Evolutionary conservation across 768 basidiomycete species (phyloP).

Genomic region (Solioccasus polychromus): DNA sequence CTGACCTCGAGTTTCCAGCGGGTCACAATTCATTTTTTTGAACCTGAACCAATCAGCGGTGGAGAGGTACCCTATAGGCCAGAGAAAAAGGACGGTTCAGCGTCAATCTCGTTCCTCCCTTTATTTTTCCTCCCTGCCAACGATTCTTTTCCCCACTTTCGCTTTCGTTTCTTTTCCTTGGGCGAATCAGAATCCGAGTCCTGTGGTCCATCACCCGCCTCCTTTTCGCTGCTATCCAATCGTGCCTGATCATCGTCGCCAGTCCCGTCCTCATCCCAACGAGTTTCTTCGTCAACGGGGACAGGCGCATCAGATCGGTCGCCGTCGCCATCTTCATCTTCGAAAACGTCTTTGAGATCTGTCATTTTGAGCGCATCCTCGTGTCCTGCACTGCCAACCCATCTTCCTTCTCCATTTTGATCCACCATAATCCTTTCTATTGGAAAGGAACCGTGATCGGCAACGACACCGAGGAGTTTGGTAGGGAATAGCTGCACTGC

Average conservation of each 20-base stretch:
- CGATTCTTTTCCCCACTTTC: constrained; percentile 51
- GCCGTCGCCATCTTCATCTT: constrained; percentile 31
- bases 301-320: constrained; percentile 24
- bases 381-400: constrained; percentile 93
- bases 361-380: constrained; percentile 85
- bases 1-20: no score
- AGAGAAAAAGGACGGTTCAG: constrained; percentile 64
- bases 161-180: constrained; percentile 51
- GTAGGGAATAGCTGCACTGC: constrained; percentile 87
- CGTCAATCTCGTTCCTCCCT: constrained; percentile 56
- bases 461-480: constrained; percentile 85
- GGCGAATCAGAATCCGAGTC: constrained; percentile 30
- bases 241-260: constrained; percentile 10
- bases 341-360: constrained; percentile 75
- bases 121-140: constrained; percentile 52
- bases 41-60: no score
- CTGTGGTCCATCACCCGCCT: constrained; percentile 22
- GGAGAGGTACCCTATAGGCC: constrained; percentile 43
- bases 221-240: background rate
- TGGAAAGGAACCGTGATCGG: constrained; percentile 90
- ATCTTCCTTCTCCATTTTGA: constrained; percentile 56
- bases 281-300: constrained; percentile 21
- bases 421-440: constrained; percentile 82
- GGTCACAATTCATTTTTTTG: no score
- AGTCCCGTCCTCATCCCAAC: constrained; percentile 13